These are phyloP conservation scores for Macrophomina pseudophaseolina DNA, from an alignment of 2,329 filamentous ascomycete species.

Conservation along the genomic window DNA sequence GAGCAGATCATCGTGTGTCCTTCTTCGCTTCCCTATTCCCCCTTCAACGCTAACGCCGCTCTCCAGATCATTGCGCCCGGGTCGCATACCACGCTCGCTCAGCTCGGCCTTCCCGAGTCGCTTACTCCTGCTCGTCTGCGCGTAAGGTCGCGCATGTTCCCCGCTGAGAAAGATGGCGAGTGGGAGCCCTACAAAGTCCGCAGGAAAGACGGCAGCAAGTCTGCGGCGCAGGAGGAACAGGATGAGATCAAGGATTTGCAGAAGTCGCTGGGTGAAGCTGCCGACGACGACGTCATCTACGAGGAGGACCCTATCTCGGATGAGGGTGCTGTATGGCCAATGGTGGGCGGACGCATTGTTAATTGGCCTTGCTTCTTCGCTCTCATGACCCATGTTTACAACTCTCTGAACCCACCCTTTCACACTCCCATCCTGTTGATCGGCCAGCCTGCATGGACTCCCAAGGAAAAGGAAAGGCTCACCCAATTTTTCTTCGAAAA, in stretches of 20 bases:
- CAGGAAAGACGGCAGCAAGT: constrained; percentile 41
- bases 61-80: constrained; percentile 74
- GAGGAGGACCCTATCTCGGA: constrained; percentile 88
- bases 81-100: constrained; percentile 87
- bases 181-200: constrained; percentile 84
- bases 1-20: constrained; percentile 50
- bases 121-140: constrained; percentile 88
- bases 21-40: neutral
- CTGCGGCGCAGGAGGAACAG: constrained; percentile 38
- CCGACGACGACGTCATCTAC: constrained; percentile 67
- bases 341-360: constrained; percentile 79
- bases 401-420: constrained; percentile 85
- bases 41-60: constrained; percentile 5
- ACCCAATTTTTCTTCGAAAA: constrained; percentile 97
- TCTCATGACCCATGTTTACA: constrained; percentile 89
- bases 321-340: constrained; percentile 88
- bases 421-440: constrained; percentile 94
- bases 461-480: constrained; percentile 83
- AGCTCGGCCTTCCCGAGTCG: constrained; percentile 86
- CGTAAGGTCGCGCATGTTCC: constrained; percentile 93
- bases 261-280: constrained; percentile 41
- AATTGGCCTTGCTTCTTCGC: constrained; percentile 95
- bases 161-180: constrained; percentile 74
- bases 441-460: constrained; percentile 87
- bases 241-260: constrained; percentile 34